phyloP scores from a whole-genome alignment of 148 eudicot genomes.

The Bassia scoparia region DNA sequence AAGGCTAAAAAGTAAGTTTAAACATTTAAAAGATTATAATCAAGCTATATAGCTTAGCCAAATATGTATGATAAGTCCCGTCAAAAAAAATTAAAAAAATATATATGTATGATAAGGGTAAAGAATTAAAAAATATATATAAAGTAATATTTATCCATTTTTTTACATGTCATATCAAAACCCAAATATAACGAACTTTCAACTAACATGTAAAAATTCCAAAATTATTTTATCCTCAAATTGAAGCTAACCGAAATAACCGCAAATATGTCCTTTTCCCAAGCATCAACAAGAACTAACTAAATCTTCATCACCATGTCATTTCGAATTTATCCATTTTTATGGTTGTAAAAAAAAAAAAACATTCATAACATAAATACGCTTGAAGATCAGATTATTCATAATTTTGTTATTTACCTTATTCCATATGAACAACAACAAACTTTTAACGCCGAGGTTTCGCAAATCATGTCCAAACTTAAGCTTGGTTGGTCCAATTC shows the following conservation, averaged over 20 bases:
- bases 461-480: constrained; percentile 7
- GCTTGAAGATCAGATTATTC: not conserved
- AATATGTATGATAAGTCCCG: too few relatives aligned
- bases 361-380: not conserved
- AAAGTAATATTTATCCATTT: not conserved
- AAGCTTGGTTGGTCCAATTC: constrained; percentile 12
- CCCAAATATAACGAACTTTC: not conserved
- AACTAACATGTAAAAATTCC: not conserved
- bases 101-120: too few relatives aligned
- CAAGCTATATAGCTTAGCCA: too few relatives aligned
- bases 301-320: not conserved
- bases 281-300: constrained; percentile 14
- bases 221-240: constrained; percentile 8
- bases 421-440: not conserved
- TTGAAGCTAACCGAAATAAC: constrained; percentile 10
- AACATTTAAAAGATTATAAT: too few relatives aligned
- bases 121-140: too few relatives aligned
- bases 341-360: not conserved
- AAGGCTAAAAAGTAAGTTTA: too few relatives aligned
- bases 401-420: too few relatives aligned
- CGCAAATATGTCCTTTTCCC: not conserved
- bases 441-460: constrained; percentile 18
- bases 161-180: not conserved
- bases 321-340: constrained; percentile 8
- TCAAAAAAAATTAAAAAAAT: too few relatives aligned